A percentile compares a stretch with the other conserved stretches of the same genome.
These are phyloP conservation scores for Thraustochytrium striatum DNA, from an alignment of 352 stramenopile species.

Conservation along the genomic window DNA sequence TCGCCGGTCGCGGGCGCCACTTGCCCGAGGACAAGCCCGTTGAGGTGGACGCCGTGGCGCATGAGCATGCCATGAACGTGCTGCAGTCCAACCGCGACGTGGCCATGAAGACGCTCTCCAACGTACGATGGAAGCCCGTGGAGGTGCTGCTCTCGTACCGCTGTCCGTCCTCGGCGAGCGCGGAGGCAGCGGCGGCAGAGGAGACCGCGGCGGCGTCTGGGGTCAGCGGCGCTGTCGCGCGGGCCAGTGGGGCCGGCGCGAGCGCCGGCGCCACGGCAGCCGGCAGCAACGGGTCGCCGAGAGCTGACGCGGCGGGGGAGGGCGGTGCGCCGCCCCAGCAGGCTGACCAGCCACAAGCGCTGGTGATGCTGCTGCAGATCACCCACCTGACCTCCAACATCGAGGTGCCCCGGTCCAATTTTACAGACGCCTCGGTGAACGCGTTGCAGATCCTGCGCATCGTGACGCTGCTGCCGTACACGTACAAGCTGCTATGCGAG, in stretches of 20 bases:
- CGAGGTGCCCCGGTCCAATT: background rate
- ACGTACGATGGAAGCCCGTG: background rate
- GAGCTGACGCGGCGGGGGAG: too few relatives aligned
- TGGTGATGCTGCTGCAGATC: slow-evolving; percentile 15
- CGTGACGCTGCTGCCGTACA: slow-evolving; percentile 25
- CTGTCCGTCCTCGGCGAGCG: too few relatives aligned
- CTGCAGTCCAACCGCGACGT: slow-evolving; percentile 34
- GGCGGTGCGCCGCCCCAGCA: background rate
- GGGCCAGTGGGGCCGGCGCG: background rate
- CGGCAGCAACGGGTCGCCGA: too few relatives aligned
- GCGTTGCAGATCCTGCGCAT: slow-evolving; percentile 36
- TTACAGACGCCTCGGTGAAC: background rate
- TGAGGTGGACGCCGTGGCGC: slow-evolving; percentile 7
- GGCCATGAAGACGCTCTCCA: background rate
- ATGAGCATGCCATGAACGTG: slow-evolving; percentile 1
- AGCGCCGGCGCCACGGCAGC: too few relatives aligned
- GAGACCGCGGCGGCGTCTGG: background rate
- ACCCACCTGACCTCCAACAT: background rate
- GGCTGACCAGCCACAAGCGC: background rate
- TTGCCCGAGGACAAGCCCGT: slow-evolving; percentile 30
- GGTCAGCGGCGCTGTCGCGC: too few relatives aligned
- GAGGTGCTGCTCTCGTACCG: slow-evolving; percentile 6
- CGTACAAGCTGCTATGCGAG: slow-evolving; percentile 45
- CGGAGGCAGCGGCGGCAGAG: too few relatives aligned
- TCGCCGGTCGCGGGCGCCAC: background rate